These are phyloP conservation scores for Mentha longifolia DNA, from an alignment of 257 asterid species.

Conservation along the genomic window DNA sequence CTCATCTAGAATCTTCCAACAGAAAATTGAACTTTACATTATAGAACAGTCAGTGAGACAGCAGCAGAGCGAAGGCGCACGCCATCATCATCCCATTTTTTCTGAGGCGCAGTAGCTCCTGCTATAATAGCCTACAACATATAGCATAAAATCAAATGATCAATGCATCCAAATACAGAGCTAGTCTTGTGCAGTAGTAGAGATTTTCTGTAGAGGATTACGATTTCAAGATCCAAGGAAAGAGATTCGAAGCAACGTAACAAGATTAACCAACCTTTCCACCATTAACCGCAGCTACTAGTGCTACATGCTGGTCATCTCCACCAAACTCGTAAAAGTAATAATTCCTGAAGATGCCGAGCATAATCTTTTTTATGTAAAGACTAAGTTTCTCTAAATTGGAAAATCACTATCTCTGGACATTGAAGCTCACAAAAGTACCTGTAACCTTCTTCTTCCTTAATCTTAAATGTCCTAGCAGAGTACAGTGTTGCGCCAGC, in stretches of 20 bases:
- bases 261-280: slow-evolving; percentile 64
- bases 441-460: slow-evolving; percentile 92
- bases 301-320: slow-evolving; percentile 68
- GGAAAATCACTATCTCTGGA: neutral
- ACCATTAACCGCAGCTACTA: slow-evolving; percentile 81
- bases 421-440: slow-evolving; percentile 27
- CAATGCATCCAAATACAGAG: neutral
- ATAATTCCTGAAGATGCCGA: slow-evolving; percentile 67
- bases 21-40: slow-evolving; percentile 6
- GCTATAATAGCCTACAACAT: slow-evolving; percentile 64
- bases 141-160: neutral
- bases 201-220: neutral
- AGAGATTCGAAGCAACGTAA: neutral
- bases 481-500: slow-evolving; percentile 77
- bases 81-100: slow-evolving; percentile 76
- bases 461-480: slow-evolving; percentile 77
- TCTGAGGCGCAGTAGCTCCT: slow-evolving; percentile 84
- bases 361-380: neutral
- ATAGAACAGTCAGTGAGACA: slow-evolving; percentile 67
- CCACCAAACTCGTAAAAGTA: slow-evolving; percentile 86
- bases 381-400: neutral
- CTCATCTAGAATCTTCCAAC: neutral
- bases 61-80: slow-evolving; percentile 91
- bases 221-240: neutral
- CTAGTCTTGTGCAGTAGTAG: neutral